phyloP scores from a whole-genome alignment of 495 filamentous ascomycete species.

The Penicillium desertorum region DNA sequence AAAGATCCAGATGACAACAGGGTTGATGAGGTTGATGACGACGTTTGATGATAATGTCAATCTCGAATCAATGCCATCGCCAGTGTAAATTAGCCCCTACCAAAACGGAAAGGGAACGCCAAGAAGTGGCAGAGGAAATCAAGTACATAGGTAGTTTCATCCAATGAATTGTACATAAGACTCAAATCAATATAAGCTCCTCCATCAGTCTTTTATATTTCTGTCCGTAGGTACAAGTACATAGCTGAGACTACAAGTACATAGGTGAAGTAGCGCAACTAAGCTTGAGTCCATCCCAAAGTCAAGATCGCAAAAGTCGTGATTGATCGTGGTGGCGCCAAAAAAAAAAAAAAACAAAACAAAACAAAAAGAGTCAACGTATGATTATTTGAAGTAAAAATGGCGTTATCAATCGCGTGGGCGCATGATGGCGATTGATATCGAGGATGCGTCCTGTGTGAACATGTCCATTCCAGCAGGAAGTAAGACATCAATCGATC shows the following conservation, averaged over 20 bases:
- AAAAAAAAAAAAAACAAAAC: background rate
- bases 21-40: too few relatives aligned
- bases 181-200: background rate
- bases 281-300: background rate
- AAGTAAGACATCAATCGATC: background rate
- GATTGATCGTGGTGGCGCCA: background rate
- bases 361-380: background rate
- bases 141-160: background rate
- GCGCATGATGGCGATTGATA: background rate
- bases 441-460: background rate
- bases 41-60: too few relatives aligned
- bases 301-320: background rate
- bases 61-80: too few relatives aligned
- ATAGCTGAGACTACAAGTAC: background rate
- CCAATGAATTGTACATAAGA: too few relatives aligned
- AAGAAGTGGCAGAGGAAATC: slow-evolving; percentile 20
- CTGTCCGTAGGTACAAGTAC: background rate
- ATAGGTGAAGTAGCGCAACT: background rate
- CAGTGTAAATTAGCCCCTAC: too few relatives aligned
- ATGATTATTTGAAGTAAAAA: background rate
- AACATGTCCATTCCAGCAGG: background rate
- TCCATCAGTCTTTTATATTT: background rate
- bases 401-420: background rate
- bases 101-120: slow-evolving; percentile 9
- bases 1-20: too few relatives aligned